Evolutionary conservation across 805 yeast genomes (phyloP), one percentile per base, ranked within the genome.

Genomic region (Myxozyma mucilagina): DNA sequence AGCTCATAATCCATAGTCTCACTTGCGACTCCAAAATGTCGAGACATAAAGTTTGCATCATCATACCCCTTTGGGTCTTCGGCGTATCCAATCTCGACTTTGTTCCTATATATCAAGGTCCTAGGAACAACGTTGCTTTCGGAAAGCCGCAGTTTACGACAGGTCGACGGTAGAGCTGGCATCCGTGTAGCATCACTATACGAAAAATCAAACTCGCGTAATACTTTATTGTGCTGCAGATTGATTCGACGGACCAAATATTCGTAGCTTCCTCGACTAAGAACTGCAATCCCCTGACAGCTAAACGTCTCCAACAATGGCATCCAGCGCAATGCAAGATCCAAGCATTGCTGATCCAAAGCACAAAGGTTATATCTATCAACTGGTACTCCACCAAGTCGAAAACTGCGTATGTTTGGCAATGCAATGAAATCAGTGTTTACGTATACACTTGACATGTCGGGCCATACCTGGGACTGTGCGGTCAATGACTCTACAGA

Each of bases 321-420:
- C 63, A 56, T 61, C 65, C 65, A 61, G 11, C 55, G 43, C 13
- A 61, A 20, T 18, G 42, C 32, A 8, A 54, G 42, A 38, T 61
- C 65, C 9, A 61, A 42, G 32, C 65, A 54, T 44, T 61, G 65
- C 52, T 59, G 65, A 55, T 61, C 63, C 59, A 61, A 14, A 6
- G 44, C 45, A 13, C 56, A 18, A 13, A 31, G 18, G 20, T 29
- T 18, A 5, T 43, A 48, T 4, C 38, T n/a, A 29, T 54, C 20
- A 13, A 13, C 35, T 31, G 59, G 59, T 3, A 41, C 32, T 6
- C 59, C 61, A 42, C 61, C 61, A 3, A 61, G 42, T 11, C 35
- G 34, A 29, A 50, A 57, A 9, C 41, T 34, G 9, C 51, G 54
- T 11, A 61, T 47, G 11, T 36, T 35, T 13, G 64, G 64, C 36